These are phyloP conservation scores for Quercus parvula DNA, from an alignment of 306 rosid species.

Conservation along the genomic window DNA sequence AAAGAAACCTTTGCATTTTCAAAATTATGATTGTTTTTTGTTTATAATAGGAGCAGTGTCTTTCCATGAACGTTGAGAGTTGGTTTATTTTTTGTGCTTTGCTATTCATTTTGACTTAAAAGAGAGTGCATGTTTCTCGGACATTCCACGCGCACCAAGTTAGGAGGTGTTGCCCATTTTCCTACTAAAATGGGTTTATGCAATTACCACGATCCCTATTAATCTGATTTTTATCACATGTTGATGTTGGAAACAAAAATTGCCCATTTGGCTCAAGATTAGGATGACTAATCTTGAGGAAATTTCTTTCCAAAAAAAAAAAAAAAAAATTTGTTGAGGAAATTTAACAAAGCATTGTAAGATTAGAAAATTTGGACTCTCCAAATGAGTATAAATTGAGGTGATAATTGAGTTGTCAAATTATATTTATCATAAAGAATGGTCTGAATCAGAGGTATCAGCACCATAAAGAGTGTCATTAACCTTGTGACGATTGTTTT, in stretches of 20 bases:
- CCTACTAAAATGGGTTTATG: neutral
- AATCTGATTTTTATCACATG: neutral
- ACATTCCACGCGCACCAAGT: neutral
- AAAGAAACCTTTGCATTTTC: neutral
- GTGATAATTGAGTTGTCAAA: too few relatives aligned
- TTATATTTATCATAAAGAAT: too few relatives aligned
- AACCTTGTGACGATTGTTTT: too few relatives aligned
- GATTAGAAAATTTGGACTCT: too few relatives aligned
- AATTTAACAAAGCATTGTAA: neutral
- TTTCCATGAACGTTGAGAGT: slow-evolving; percentile 19
- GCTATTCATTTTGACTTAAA: neutral
- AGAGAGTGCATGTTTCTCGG: neutral
- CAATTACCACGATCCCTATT: neutral
- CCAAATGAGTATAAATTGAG: too few relatives aligned
- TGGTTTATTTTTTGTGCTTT: neutral
- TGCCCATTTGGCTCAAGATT: neutral
- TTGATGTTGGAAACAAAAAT: neutral
- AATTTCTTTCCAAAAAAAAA: neutral
- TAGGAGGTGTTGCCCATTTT: neutral
- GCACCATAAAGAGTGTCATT: too few relatives aligned
- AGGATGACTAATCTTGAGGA: neutral
- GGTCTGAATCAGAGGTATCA: too few relatives aligned
- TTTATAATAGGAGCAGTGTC: neutral
- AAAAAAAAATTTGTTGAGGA: neutral
- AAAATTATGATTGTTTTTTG: neutral